These are phyloP conservation scores for Pelargonium australe DNA, from an alignment of 441 rosid genomes.

Conservation along the genomic window DNA sequence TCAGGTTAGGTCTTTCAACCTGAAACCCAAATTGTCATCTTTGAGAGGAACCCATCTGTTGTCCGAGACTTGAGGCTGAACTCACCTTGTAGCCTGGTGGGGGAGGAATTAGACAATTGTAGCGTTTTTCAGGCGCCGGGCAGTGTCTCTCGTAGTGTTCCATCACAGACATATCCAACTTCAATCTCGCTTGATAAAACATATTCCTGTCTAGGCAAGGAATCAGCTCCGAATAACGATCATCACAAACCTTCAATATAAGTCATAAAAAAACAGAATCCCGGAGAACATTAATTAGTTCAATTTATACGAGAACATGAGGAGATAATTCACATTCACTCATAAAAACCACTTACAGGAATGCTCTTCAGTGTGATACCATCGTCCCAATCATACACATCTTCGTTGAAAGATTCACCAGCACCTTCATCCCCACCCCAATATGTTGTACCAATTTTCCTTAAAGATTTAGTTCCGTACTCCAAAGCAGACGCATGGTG, in stretches of 20 bases:
- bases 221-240: conserved; percentile 85
- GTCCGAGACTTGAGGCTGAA: conserved; percentile 10
- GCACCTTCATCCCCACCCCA: conserved; percentile 72
- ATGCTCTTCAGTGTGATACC: conserved; percentile 62
- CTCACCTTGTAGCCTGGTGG: conserved; percentile 88
- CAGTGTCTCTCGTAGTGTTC: conserved; percentile 99
- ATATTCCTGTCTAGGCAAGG: conserved; percentile 92
- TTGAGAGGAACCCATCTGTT: background rate
- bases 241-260: conserved; percentile 77
- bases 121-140: conserved; percentile 85
- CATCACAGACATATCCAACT: conserved; percentile 92
- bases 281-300: background rate
- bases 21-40: no score
- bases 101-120: conserved; percentile 96
- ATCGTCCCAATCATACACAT: conserved; percentile 47
- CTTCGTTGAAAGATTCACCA: conserved; percentile 40
- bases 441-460: conserved; percentile 88
- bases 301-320: background rate
- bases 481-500: conserved; percentile 68
- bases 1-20: no score
- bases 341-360: conserved; percentile 49
- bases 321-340: background rate
- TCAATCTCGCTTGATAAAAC: conserved; percentile 90
- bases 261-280: background rate
- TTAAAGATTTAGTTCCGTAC: conserved; percentile 77